Conservation (phyloP, 2,329 filamentous ascomycete species). For the Penicillium sp. region DNA sequence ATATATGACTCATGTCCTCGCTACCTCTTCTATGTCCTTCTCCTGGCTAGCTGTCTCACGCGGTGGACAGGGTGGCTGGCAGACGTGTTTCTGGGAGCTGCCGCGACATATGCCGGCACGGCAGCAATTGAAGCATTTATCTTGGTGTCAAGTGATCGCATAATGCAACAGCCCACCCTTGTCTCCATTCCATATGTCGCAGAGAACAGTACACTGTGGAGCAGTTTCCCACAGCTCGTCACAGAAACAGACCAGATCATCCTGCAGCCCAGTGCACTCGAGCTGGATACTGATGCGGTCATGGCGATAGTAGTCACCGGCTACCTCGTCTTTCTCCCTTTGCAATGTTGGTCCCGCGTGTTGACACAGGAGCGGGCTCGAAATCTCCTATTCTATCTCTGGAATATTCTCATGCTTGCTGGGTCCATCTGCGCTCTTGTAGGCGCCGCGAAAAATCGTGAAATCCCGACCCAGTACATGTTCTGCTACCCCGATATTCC, state of each 20-base stretch:
- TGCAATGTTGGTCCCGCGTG: slow-evolving; percentile 35
- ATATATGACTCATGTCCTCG: slow-evolving; percentile 34
- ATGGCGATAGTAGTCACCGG: slow-evolving; percentile 36
- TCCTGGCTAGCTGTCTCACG: slow-evolving; percentile 29
- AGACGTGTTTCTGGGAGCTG: slow-evolving; percentile 33
- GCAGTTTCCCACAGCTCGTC: slow-evolving; percentile 22
- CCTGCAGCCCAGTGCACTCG: slow-evolving; percentile 31
- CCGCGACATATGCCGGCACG: slow-evolving; percentile 34
- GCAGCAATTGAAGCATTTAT: slow-evolving; percentile 36
- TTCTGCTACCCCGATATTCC: slow-evolving; percentile 32
- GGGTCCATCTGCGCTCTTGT: slow-evolving; percentile 31
- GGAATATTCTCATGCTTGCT: slow-evolving; percentile 34
- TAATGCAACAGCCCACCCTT: slow-evolving; percentile 3
- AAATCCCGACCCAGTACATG: slow-evolving; percentile 28
- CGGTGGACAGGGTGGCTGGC: slow-evolving; percentile 34
- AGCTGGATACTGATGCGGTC: slow-evolving; percentile 35
- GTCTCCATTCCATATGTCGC: slow-evolving; percentile 27
- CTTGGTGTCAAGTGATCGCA: slow-evolving; percentile 23
- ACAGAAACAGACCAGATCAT: slow-evolving; percentile 18
- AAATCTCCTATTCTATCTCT: slow-evolving; percentile 29
- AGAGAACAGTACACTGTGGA: slow-evolving; percentile 13
- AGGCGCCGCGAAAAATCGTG: slow-evolving; percentile 20
- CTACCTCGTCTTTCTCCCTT: slow-evolving; percentile 35
- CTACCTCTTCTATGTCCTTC: slow-evolving; percentile 35
- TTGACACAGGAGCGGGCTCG: slow-evolving; percentile 28